Conservation (phyloP, 768 basidiomycete genomes). For the Suillus clintonianus region DNA sequence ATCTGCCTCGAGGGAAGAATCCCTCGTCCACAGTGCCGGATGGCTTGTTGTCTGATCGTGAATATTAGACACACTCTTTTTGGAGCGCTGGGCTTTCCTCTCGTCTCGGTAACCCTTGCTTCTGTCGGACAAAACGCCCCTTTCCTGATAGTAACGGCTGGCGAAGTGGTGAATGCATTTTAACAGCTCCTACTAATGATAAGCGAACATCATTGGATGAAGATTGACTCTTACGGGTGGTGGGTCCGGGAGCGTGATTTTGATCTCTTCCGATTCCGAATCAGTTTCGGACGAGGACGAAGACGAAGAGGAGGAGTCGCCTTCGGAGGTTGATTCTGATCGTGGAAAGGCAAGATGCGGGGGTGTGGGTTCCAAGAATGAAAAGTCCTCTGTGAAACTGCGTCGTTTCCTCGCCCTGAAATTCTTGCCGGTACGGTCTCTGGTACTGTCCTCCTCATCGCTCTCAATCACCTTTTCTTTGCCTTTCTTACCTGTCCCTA, state of each 20-base stretch:
- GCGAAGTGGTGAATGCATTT: conserved; percentile 55
- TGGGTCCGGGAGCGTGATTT: conserved; percentile 36
- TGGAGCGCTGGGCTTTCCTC: conserved; percentile 35
- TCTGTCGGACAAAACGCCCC: conserved; percentile 57
- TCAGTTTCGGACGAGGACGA: conserved; percentile 2
- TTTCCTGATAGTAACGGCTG: conserved; percentile 59
- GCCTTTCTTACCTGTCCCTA: conserved; percentile 18
- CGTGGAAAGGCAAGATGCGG: conserved; percentile 11
- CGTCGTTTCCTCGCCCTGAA: conserved; percentile 41
- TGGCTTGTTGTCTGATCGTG: conserved; percentile 15
- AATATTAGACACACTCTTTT: conserved; percentile 15
- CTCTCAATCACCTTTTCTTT: conserved; percentile 24
- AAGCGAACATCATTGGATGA: conserved; percentile 1
- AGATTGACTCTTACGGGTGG: conserved; percentile 47
- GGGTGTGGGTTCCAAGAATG: conserved; percentile 49
- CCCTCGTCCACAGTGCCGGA: conserved; percentile 4
- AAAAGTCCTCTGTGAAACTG: conserved; percentile 50
- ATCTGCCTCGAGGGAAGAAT: conserved; percentile 3
- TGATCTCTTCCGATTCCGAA: conserved; percentile 11
- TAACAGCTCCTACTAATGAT: conserved; percentile 47
- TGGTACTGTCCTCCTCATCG: conserved; percentile 9
- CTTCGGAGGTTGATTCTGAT: not conserved
- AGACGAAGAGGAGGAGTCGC: not conserved
- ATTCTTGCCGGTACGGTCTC: conserved; percentile 14
- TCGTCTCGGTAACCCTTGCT: conserved; percentile 47